These are phyloP conservation scores for Venturia asperata DNA, from an alignment of 2,329 filamentous ascomycete genomes.

Conservation along the genomic window DNA sequence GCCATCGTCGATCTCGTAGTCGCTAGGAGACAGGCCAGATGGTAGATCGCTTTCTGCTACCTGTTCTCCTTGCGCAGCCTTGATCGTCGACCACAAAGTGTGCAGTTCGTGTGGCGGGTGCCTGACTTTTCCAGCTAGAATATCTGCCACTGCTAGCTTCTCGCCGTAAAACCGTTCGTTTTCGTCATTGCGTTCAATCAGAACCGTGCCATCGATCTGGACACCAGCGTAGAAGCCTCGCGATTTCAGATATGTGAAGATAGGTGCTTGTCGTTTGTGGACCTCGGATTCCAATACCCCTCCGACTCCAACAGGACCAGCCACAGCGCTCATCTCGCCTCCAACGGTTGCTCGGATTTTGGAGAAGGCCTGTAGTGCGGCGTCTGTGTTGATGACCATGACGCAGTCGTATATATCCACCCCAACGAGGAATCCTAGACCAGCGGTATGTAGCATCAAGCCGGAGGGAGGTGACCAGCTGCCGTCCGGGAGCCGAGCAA, in stretches of 20 bases:
- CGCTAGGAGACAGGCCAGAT: slow-evolving; percentile 66
- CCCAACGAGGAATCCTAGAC: slow-evolving; percentile 80
- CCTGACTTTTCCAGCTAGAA: slow-evolving; percentile 53
- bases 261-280: slow-evolving; percentile 60
- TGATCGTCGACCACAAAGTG: slow-evolving; percentile 72
- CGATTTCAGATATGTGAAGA: slow-evolving; percentile 84
- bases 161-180: slow-evolving; percentile 81
- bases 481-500: slow-evolving; percentile 76
- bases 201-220: slow-evolving; percentile 77
- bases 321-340: slow-evolving; percentile 67
- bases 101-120: slow-evolving; percentile 50
- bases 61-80: slow-evolving; percentile 79
- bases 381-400: slow-evolving; percentile 67
- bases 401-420: slow-evolving; percentile 96
- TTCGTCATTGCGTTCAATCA: slow-evolving; percentile 80
- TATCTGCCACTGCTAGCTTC: slow-evolving; percentile 54
- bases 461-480: slow-evolving; percentile 88
- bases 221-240: slow-evolving; percentile 82
- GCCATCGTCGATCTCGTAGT: slow-evolving; percentile 52
- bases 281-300: slow-evolving; percentile 54
- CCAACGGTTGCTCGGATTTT: slow-evolving; percentile 72
- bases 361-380: slow-evolving; percentile 78
- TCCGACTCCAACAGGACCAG: slow-evolving; percentile 71
- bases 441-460: slow-evolving; percentile 82
- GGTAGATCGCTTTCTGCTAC: slow-evolving; percentile 63